Evolutionary conservation across 768 basidiomycete genomes (phyloP).

Genomic region (Boletales sp.): DNA sequence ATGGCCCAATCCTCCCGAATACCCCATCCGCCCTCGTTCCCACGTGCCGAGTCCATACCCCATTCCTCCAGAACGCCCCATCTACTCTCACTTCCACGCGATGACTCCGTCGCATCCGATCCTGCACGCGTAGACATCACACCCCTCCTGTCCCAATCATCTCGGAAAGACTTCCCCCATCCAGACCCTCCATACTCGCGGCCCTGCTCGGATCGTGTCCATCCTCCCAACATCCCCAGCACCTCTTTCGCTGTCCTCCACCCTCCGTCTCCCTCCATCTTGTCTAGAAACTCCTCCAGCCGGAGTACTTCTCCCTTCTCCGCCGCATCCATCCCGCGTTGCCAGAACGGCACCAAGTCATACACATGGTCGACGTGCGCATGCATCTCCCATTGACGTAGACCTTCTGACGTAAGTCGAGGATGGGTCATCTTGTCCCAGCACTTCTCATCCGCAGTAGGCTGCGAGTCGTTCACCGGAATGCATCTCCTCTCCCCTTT

Average conservation of each 20-base stretch:
- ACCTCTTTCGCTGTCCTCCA: constrained; percentile 29
- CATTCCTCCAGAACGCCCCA: constrained; percentile 20
- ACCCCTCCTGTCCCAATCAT: constrained; percentile 18
- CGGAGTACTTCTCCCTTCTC: constrained; percentile 40
- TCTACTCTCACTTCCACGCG: constrained; percentile 7
- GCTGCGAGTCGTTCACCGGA: constrained; percentile 8
- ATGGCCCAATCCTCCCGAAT: background rate
- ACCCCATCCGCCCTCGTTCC: constrained; percentile 1
- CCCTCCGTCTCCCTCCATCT: constrained; percentile 34
- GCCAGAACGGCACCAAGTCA: constrained; percentile 55
- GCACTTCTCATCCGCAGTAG: constrained; percentile 19
- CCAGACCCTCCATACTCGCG: background rate
- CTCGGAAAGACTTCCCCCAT: constrained; percentile 9
- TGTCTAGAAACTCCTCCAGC: constrained; percentile 45
- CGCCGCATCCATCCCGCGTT: constrained; percentile 44
- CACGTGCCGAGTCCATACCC: constrained; percentile 1
- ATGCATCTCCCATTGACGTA: constrained; percentile 28
- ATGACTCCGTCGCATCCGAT: constrained; percentile 22
- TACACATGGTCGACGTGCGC: constrained; percentile 43
- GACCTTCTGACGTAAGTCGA: constrained; percentile 28
- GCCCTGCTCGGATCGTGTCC: constrained; percentile 9
- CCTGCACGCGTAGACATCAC: constrained; percentile 1
- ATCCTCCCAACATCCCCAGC: constrained; percentile 27
- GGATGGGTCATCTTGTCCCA: constrained; percentile 29
- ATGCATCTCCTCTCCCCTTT: background rate